Evolutionary conservation across 2,329 filamentous ascomycete genomes (phyloP).

Genomic region (Phialemonium atrogriseum): DNA sequence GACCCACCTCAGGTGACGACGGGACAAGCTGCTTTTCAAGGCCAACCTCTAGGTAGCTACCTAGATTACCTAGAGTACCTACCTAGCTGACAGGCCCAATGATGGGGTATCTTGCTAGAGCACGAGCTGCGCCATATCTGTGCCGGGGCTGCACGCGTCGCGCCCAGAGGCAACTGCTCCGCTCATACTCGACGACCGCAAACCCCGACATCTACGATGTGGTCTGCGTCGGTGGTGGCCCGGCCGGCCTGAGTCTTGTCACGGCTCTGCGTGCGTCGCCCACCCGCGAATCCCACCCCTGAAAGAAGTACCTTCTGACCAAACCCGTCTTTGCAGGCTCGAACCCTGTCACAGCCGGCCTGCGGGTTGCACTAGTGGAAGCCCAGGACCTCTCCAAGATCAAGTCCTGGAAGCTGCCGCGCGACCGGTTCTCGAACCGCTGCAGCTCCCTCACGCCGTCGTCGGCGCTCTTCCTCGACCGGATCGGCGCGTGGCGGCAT

Average conservation of each 20-base stretch:
- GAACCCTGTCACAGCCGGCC: conserved; percentile 63
- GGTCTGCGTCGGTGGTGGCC: conserved; percentile 83
- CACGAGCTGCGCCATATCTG: conserved; percentile 24
- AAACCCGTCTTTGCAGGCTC: conserved; percentile 45
- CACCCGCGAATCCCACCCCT: neutral
- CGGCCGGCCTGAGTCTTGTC: conserved; percentile 76
- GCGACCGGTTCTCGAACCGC: conserved; percentile 76
- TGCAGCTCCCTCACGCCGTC: conserved; percentile 90
- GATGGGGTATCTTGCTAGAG: conserved; percentile 16
- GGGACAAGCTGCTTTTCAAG: too few relatives aligned
- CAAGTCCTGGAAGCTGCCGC: conserved; percentile 56
- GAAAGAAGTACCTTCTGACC: neutral
- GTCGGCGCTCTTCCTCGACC: conserved; percentile 73
- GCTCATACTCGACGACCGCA: conserved; percentile 32
- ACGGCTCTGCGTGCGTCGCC: conserved; percentile 60
- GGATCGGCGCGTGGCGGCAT: conserved; percentile 79
- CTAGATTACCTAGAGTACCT: too few relatives aligned
- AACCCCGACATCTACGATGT: conserved; percentile 79
- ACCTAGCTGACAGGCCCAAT: too few relatives aligned
- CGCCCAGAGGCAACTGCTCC: conserved; percentile 24
- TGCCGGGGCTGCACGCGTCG: conserved; percentile 39
- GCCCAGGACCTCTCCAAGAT: conserved; percentile 72
- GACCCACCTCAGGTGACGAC: too few relatives aligned
- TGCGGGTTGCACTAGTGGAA: conserved; percentile 85
- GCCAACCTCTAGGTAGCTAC: too few relatives aligned